Evolutionary conservation across 805 yeast species (phyloP).

Genomic region (Wickerhamomyces tratensis): DNA sequence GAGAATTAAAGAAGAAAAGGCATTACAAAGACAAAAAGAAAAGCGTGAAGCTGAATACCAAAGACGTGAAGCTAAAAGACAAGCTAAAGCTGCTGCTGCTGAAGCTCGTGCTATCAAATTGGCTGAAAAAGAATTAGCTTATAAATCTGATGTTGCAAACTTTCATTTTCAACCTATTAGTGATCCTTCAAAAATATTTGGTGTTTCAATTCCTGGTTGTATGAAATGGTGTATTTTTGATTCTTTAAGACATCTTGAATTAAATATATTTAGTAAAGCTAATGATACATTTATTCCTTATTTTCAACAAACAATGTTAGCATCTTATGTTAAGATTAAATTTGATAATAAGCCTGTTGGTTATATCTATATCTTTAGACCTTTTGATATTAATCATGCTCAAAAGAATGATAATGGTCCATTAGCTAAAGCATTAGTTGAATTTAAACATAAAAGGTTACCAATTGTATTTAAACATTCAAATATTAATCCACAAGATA

Average conservation of each 20-base stretch:
- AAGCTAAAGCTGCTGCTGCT: background rate
- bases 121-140: background rate
- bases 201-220: background rate
- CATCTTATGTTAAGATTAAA: background rate
- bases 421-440: background rate
- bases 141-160: background rate
- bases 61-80: too few species aligned
- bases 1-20: too few species aligned
- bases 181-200: background rate
- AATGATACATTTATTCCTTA: background rate
- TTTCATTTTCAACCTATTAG: background rate
- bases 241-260: too few species aligned
- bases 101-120: background rate
- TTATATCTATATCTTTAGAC: background rate
- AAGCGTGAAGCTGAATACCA: too few species aligned
- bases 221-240: background rate
- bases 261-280: background rate
- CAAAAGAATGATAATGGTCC: background rate
- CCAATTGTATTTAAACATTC: background rate
- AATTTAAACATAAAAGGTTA: too few species aligned
- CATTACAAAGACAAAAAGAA: too few species aligned
- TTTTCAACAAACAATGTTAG: background rate
- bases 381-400: background rate
- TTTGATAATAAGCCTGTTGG: background rate
- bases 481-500: background rate